phyloP scores from a whole-genome alignment of 1,139 yeast species.

The Pneumocystis carinii region DNA sequence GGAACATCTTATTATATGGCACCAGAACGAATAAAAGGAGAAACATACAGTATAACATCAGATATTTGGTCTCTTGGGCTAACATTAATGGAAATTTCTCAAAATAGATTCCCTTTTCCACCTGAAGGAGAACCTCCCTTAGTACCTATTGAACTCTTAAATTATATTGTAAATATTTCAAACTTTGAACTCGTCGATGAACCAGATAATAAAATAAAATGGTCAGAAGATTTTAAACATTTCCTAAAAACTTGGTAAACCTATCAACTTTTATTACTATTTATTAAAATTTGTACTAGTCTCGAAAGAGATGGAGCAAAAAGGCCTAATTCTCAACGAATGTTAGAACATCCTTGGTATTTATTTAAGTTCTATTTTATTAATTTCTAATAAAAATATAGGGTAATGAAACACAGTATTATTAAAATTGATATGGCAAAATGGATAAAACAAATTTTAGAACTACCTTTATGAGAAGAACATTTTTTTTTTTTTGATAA shows the following conservation, averaged over 20 bases:
- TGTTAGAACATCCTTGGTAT: constrained; percentile 80
- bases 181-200: constrained; percentile 69
- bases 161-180: constrained; percentile 60
- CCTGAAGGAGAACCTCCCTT: constrained; percentile 34
- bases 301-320: constrained; percentile 62
- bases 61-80: constrained; percentile 95
- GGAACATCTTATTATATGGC: constrained; percentile 98
- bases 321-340: constrained; percentile 83
- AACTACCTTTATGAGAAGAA: neutral
- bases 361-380: neutral
- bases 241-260: constrained; percentile 55
- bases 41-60: constrained; percentile 83
- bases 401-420: constrained; percentile 36
- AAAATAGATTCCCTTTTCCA: constrained; percentile 64
- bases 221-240: constrained; percentile 74
- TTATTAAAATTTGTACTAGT: constrained; percentile 8
- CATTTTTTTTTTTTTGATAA: neutral
- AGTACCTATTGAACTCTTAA: constrained; percentile 74
- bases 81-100: constrained; percentile 81
- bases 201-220: constrained; percentile 55
- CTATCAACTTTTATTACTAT: neutral
- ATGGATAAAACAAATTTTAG: constrained; percentile 74
- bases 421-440: constrained; percentile 72
- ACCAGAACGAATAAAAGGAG: constrained; percentile 90
- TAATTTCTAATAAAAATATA: neutral